These are phyloP conservation scores for Ogataea parapolymorpha DNA, from an alignment of 805 yeast species.

Conservation along the genomic window DNA sequence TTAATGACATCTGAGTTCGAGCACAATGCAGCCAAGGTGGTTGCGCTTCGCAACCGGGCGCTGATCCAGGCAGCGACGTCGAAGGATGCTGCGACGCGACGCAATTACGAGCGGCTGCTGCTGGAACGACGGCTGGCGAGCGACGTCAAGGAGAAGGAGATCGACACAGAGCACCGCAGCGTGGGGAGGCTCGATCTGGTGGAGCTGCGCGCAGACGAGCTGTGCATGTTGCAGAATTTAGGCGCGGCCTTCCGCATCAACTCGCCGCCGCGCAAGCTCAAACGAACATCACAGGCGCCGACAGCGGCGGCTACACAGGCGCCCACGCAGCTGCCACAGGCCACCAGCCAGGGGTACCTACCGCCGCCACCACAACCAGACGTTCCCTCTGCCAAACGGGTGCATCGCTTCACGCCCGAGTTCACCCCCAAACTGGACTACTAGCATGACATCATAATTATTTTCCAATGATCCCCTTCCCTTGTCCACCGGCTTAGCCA, in stretches of 20 bases:
- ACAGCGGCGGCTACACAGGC: neutral
- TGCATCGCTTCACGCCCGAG: slow-evolving; percentile 3
- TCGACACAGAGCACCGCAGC: slow-evolving; percentile 8
- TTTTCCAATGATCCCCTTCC: neutral
- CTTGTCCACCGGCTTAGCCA: neutral
- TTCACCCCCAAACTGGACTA: slow-evolving; percentile 18
- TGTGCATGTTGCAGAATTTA: slow-evolving; percentile 9
- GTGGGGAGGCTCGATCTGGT: slow-evolving; percentile 16
- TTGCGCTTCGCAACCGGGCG: slow-evolving; percentile 18
- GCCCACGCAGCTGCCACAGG: slow-evolving; percentile 11
- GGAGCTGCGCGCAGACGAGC: slow-evolving; percentile 12
- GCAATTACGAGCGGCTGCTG: slow-evolving; percentile 21
- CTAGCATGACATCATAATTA: slow-evolving; percentile 3
- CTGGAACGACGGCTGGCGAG: slow-evolving; percentile 20
- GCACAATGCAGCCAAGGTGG: slow-evolving; percentile 17
- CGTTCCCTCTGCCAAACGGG: slow-evolving; percentile 1
- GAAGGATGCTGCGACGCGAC: slow-evolving; percentile 14
- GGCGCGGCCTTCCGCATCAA: slow-evolving; percentile 10
- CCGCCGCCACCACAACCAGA: slow-evolving; percentile 7
- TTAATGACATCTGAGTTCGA: slow-evolving; percentile 12
- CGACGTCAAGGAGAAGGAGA: slow-evolving; percentile 14
- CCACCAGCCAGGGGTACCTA: slow-evolving; percentile 16
- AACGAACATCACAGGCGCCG: neutral
- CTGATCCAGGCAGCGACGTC: slow-evolving; percentile 25
- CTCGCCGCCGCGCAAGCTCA: slow-evolving; percentile 5